Base-by-base conservation (phyloP, 371 early-diverging fungal genomes). In the Batrachochytrium dendrobatidis region DNA sequence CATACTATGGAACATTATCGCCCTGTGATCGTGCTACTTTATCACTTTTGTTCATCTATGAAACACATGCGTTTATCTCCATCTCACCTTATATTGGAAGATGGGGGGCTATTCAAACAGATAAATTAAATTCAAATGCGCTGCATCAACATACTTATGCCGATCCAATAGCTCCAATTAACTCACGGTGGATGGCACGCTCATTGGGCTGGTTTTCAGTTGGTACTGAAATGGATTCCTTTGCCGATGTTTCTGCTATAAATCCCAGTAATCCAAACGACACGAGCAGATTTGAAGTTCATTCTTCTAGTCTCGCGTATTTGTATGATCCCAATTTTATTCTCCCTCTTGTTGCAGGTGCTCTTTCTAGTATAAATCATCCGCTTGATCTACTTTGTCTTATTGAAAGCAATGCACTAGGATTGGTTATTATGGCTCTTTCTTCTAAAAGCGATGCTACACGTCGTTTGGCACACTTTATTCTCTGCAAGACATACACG, bases 301-400 rank as follows among this genome's bases (percentile, higher is more conserved):
- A 24, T 24, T 28, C 51, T 17, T 58, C 60, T 1, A 22, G 48
- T 1, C 56, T 25, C 18, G 10, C 24, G 10, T 63, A 66, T 7
- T 62, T 67, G 12, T 91, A 90, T 58, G 89, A 89, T 61, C 77
- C 82, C 31, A 67, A 73, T 4, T 91, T 87, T 66, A 76, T 89
- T 59, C 62, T 88, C 24, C 87, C 90, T 1, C 67, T 89, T 17
- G 80, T 87, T 66, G 82, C 84, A 0, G 81, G 77, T 12, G 60
- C 75, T 49, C 68, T 89, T 31, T 67, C 81, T 17, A 68, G 68
- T 28, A 83, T 81, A 33, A 73, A 71, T 3, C 32, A 52, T 1
- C 1, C 20, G 10, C 17, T 70, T 8, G 71, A 70, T 29, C 1
- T 50, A 10, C 58, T 61, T 4, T 35, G 43, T 1, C 43, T 72